Conservation (phyloP, 306 rosid species). For the Malus asiatica region DNA sequence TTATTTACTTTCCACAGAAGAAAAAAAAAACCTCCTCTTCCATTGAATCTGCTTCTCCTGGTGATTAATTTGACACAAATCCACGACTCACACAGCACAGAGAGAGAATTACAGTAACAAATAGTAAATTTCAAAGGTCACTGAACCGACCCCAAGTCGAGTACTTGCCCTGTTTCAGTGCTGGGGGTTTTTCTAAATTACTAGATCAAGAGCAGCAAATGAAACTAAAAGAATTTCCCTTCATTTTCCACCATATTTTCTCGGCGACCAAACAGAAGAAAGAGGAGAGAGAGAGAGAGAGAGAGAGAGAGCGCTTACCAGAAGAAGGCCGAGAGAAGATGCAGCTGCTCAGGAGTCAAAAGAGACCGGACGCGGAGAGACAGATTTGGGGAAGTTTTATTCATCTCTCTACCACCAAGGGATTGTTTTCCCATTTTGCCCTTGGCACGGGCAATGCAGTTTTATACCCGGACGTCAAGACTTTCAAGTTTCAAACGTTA, state of each 20-base stretch:
- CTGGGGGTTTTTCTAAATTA: not conserved
- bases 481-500: not conserved
- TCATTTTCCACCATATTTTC: not conserved
- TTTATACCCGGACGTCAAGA: not conserved
- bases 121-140: not conserved
- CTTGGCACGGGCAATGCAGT: not conserved
- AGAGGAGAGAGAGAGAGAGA: not conserved
- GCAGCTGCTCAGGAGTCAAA: not conserved
- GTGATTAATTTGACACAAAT: not conserved
- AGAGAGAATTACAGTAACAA: not conserved
- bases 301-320: slow-evolving; percentile 24
- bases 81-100: not conserved
- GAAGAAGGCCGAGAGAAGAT: slow-evolving; percentile 1
- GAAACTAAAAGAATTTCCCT: not conserved
- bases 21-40: not conserved
- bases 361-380: not conserved
- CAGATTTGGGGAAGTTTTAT: not conserved
- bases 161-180: not conserved
- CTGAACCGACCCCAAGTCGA: not conserved
- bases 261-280: slow-evolving; percentile 3
- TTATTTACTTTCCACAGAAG: not conserved
- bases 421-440: slow-evolving; percentile 20
- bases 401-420: not conserved
- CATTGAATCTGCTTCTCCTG: not conserved
- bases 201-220: not conserved